phyloP scores from a whole-genome alignment of 495 filamentous ascomycete species.

The Neurospora cerealis region DNA sequence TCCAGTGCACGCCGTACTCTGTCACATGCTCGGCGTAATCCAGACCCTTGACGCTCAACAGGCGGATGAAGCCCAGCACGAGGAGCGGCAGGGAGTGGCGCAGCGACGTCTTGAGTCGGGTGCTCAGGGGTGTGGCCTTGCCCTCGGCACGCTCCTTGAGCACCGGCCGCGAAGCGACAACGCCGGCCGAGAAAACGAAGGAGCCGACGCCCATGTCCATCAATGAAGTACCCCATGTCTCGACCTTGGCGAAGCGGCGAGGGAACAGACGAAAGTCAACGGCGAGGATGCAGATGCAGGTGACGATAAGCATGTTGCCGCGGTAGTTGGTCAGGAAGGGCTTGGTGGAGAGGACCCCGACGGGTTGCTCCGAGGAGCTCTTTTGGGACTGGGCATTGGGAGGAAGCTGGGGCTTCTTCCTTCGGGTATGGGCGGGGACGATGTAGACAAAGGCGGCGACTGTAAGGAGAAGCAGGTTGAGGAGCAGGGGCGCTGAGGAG shows the following conservation, averaged over 20 bases:
- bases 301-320: conserved; percentile 85
- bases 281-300: conserved; percentile 87
- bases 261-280: conserved; percentile 94
- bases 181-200: conserved; percentile 91
- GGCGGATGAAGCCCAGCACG: conserved; percentile 65
- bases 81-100: conserved; percentile 78
- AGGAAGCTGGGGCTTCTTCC: conserved; percentile 49
- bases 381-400: conserved; percentile 32
- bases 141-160: conserved; percentile 55
- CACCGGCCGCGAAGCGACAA: conserved; percentile 83
- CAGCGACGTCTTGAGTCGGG: conserved; percentile 50
- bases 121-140: conserved; percentile 35
- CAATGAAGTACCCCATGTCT: conserved; percentile 94
- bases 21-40: conserved; percentile 97
- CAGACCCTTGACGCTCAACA: conserved; percentile 84
- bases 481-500: conserved; percentile 59
- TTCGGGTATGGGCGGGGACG: conserved; percentile 29
- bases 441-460: conserved; percentile 57
- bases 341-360: conserved; percentile 61
- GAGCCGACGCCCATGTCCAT: conserved; percentile 98
- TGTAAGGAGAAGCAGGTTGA: conserved; percentile 64
- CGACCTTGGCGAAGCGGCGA: conserved; percentile 89
- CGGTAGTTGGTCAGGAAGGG: conserved; percentile 89
- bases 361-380: conserved; percentile 5
- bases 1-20: conserved; percentile 98